These are phyloP conservation scores for Ogataea pignaliae DNA, from an alignment of 805 yeast genomes.

Conservation along the genomic window DNA sequence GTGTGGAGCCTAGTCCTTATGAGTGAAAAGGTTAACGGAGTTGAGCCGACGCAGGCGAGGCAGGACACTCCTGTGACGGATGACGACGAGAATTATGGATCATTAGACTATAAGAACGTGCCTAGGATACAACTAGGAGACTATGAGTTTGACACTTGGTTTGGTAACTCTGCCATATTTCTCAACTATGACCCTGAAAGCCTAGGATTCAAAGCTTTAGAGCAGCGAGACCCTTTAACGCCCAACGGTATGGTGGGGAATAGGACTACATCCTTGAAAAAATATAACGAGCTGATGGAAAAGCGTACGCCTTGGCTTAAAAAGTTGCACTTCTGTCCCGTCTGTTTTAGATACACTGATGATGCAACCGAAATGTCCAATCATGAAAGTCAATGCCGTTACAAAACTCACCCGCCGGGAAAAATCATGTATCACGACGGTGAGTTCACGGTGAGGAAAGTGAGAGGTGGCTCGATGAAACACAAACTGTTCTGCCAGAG, in stretches of 20 bases:
- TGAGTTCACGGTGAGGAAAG: constrained; percentile 52
- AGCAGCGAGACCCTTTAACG: constrained; percentile 4
- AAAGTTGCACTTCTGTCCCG: constrained; percentile 66
- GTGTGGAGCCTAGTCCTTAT: not conserved
- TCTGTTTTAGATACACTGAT: constrained; percentile 79
- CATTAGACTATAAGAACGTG: constrained; percentile 59
- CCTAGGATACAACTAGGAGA: constrained; percentile 62
- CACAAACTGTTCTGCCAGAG: constrained; percentile 74
- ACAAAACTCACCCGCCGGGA: constrained; percentile 49
- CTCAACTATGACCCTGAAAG: constrained; percentile 37
- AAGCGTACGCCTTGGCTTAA: constrained; percentile 48
- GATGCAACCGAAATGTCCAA: constrained; percentile 35
- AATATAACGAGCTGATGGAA: constrained; percentile 10
- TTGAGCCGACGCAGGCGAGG: constrained; percentile 10
- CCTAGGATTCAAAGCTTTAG: constrained; percentile 39
- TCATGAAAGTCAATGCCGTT: constrained; percentile 49
- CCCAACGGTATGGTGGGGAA: constrained; percentile 3
- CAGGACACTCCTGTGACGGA: constrained; percentile 15
- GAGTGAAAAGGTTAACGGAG: not conserved
- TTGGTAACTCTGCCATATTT: constrained; percentile 79
- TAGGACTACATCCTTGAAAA: constrained; percentile 16
- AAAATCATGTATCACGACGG: constrained; percentile 61
- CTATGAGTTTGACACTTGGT: constrained; percentile 75
- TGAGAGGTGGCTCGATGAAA: constrained; percentile 50
- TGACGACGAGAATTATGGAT: constrained; percentile 52